Conservation (phyloP, 805 yeast species). For the Saturnispora silvae region DNA sequence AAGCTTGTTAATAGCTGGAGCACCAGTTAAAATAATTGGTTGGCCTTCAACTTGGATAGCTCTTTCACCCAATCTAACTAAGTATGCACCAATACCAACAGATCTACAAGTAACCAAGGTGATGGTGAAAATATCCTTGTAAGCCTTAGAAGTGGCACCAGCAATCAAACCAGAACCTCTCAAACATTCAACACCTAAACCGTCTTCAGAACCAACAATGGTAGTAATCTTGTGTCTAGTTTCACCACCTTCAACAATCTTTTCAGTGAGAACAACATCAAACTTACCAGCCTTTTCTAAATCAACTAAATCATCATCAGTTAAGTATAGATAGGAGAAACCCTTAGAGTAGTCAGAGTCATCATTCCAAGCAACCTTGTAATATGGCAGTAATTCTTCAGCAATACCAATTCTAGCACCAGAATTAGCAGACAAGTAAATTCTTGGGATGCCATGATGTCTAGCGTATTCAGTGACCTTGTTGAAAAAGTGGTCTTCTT, state of each 20-base stretch:
- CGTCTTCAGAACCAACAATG: slow-evolving; percentile 89
- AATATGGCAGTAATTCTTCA: slow-evolving; percentile 83
- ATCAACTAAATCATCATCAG: slow-evolving; percentile 49
- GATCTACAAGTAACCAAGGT: slow-evolving; percentile 99
- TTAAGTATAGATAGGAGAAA: slow-evolving; percentile 77
- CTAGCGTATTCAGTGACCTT: slow-evolving; percentile 89
- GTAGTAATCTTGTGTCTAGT: slow-evolving; percentile 72
- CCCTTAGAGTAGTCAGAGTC: slow-evolving; percentile 70
- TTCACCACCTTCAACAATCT: slow-evolving; percentile 75
- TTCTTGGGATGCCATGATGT: slow-evolving; percentile 85
- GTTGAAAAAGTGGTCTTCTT: slow-evolving; percentile 85
- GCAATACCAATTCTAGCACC: slow-evolving; percentile 99
- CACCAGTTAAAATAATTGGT: slow-evolving; percentile 97
- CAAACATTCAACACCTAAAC: slow-evolving; percentile 96
- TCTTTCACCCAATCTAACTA: slow-evolving; percentile 97
- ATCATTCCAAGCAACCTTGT: slow-evolving; percentile 89
- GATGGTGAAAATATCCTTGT: slow-evolving; percentile 92
- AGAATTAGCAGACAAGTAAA: slow-evolving; percentile 93
- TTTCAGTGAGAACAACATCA: slow-evolving; percentile 61
- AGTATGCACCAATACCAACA: slow-evolving; percentile 99
- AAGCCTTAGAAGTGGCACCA: slow-evolving; percentile 96
- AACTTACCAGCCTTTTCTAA: slow-evolving; percentile 51
- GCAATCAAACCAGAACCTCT: slow-evolving; percentile 98
- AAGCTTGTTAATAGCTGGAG: slow-evolving; percentile 95
- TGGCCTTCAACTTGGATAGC: slow-evolving; percentile 98